Evolutionary conservation across 306 rosid species (phyloP).

Genomic region (Prunus armeniaca): DNA sequence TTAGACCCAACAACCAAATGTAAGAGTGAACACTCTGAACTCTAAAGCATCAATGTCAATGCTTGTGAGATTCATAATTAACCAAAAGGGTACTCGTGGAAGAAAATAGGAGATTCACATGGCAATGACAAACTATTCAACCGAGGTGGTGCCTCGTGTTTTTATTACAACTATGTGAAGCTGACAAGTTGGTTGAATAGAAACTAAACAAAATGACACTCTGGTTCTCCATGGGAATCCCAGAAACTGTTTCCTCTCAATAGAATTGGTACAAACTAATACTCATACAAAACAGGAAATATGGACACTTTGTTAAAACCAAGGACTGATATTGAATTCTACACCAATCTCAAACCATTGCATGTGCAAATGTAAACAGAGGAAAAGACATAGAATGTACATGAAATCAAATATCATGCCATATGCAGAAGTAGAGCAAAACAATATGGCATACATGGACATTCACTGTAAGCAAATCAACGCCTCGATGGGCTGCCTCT

Average conservation of each 20-base stretch:
- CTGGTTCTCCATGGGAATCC: neutral
- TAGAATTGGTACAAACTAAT: neutral
- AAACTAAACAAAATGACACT: neutral
- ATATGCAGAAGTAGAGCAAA: neutral
- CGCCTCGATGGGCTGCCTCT: neutral
- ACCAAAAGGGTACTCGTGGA: neutral
- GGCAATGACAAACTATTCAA: neutral
- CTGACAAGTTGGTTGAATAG: neutral
- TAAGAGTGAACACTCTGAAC: neutral
- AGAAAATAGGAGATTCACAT: neutral
- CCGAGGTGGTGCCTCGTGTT: neutral
- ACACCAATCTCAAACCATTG: neutral
- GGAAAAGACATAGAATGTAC: neutral
- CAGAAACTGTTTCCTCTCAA: neutral
- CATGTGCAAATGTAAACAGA: neutral
- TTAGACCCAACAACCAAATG: neutral
- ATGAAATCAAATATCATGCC: neutral
- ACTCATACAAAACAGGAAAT: neutral
- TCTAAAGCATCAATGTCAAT: neutral
- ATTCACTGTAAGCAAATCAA: neutral
- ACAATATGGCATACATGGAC: neutral
- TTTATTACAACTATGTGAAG: neutral
- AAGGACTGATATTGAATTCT: neutral
- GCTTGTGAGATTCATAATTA: neutral
- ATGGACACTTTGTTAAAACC: neutral